phyloP scores from a whole-genome alignment of 2,329 filamentous ascomycete species.

The Botrytis hyacinthi region DNA sequence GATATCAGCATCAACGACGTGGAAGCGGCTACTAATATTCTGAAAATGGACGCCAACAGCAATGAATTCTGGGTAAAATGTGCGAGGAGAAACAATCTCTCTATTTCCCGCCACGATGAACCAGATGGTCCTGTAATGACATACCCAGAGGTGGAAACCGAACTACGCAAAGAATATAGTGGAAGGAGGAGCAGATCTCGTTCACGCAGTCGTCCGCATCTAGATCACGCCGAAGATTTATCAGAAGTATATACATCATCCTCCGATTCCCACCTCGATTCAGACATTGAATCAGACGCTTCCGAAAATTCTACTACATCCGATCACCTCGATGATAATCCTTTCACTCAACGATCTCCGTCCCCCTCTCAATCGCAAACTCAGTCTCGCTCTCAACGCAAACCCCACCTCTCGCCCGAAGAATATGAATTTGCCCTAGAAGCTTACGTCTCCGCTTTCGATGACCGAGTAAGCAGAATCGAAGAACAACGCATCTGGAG shows the following conservation, averaged over 20 bases:
- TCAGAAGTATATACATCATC: slow-evolving; percentile 18
- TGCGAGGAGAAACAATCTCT: slow-evolving; percentile 51
- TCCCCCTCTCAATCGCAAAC: slow-evolving; percentile 7
- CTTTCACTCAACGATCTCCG: slow-evolving; percentile 1
- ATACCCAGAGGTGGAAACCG: slow-evolving; percentile 40
- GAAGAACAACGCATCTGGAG: slow-evolving; percentile 37
- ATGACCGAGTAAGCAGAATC: slow-evolving; percentile 29
- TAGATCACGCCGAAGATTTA: neutral
- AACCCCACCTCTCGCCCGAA: slow-evolving; percentile 1
- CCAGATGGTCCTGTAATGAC: slow-evolving; percentile 30
- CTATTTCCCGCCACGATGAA: slow-evolving; percentile 45
- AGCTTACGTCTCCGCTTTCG: slow-evolving; percentile 23
- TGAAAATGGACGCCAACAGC: slow-evolving; percentile 49
- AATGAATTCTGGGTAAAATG: slow-evolving; percentile 51
- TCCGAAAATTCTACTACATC: neutral
- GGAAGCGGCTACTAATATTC: slow-evolving; percentile 50
- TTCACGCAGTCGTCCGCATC: slow-evolving; percentile 14
- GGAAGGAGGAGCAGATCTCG: slow-evolving; percentile 23
- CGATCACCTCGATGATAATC: neutral
- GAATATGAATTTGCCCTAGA: slow-evolving; percentile 16
- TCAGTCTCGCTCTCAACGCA: neutral
- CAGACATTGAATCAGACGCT: neutral
- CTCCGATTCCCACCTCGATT: neutral
- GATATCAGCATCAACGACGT: slow-evolving; percentile 43
- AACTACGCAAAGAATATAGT: slow-evolving; percentile 27